Base-by-base conservation (phyloP, 202 grass and related monocot species). In the Dendrocalamus latiflorus region DNA sequence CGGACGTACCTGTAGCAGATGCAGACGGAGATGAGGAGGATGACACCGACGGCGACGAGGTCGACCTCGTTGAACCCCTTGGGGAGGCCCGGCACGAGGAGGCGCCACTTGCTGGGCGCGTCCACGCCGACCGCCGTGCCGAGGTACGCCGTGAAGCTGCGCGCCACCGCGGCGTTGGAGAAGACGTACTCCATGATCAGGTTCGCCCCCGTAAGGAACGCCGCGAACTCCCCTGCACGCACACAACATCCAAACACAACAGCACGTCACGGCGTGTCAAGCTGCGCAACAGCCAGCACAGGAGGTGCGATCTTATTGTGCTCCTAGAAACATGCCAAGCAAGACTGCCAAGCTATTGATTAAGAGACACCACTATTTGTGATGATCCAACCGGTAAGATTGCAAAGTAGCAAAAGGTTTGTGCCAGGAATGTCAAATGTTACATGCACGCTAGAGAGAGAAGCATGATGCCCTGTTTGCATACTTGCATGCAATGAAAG, bases 111-210 rank as follows among this genome's bases (percentile, higher is more conserved):
- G 81, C 67, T 82, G 0, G 92, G 48, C 54, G 85, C 76, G 58
- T 93, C 87, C 12, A 95, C 91, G 67, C 93, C 93, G 6, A 94
- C 90, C 18, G 96, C 91, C 22, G 96, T 90, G 81, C 96, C 93
- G 18, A 99, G 78, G 62, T 99, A 99, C 47, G 96, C 93, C 64
- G 96, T 99, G 90, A 99, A 99, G 84, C 96, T 93, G 28, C 96
- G 75, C 4, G 96, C 91, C 61, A 99, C 96, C 37, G 96, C 96
- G 36, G 96, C 96, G 91, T 99, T 99, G 38, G 96, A 99, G 91
- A 99, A 90, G 28, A 99, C 96, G 84, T 99, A 99, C 83, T 99
- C 96, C 96, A 95, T 99, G 81, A 99, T 87, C 71, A 99, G 86
- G 89, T 99, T 99, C 51, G 96, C 96, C 0, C 96, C 96, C 2